phyloP scores from a whole-genome alignment of 345 rosid genomes.

The Eucalyptus regnans region DNA sequence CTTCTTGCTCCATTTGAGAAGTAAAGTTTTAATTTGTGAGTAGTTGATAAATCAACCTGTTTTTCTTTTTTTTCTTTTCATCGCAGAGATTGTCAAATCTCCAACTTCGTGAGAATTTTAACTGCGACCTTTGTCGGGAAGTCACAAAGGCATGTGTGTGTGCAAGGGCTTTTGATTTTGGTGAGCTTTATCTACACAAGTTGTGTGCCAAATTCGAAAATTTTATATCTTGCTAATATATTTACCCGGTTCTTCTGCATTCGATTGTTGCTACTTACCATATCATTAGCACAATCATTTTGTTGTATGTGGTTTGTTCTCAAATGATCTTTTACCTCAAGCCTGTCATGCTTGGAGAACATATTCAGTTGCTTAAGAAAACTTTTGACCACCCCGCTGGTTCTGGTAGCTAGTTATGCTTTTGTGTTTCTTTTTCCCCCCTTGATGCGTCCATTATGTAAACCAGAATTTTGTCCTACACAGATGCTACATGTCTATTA shows the following conservation, averaged over 20 bases:
- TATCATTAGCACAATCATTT: background rate
- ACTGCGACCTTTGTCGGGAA: slow-evolving; percentile 69
- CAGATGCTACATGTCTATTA: background rate
- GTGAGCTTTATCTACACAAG: slow-evolving; percentile 18
- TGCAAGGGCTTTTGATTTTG: slow-evolving; percentile 58
- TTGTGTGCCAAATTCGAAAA: background rate
- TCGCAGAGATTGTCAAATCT: slow-evolving; percentile 73
- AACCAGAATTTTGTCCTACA: background rate
- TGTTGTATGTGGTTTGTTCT: no score
- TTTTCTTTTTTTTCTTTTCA: background rate
- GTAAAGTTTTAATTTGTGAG: no score
- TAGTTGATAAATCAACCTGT: background rate
- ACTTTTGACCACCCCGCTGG: accelerated
- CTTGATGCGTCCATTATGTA: background rate
- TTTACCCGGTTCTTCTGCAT: background rate
- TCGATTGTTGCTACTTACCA: background rate
- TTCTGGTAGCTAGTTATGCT: background rate
- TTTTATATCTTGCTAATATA: background rate
- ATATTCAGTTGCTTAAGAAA: background rate
- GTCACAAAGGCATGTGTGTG: slow-evolving; percentile 58
- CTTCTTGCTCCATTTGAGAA: background rate
- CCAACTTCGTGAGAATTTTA: slow-evolving; percentile 63
- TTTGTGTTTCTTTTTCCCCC: accelerated
- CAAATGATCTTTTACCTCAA: background rate
- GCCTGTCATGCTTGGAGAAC: background rate